Percentiles rank a stretch among this genome's conserved stretches.
Evolutionary conservation across 805 yeast species (phyloP).

Genomic region (Saccharomycopsis sp.): DNA sequence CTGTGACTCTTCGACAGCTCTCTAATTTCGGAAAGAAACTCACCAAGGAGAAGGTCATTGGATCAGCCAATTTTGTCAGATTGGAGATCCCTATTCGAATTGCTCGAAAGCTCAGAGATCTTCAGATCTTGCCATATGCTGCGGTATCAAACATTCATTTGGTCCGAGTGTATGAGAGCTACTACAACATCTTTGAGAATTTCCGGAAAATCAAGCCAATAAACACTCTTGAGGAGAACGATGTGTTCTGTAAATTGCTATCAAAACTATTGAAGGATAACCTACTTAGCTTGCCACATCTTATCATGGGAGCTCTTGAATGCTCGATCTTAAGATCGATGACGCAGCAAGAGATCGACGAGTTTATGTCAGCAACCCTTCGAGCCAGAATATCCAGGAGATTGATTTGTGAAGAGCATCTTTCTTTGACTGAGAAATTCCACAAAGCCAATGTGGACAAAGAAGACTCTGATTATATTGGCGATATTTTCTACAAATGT

Average conservation of each 20-base stretch:
- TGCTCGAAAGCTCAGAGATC: constrained; percentile 69
- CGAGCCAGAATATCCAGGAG: constrained; percentile 86
- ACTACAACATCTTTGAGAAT: constrained; percentile 80
- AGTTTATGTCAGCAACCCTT: constrained; percentile 67
- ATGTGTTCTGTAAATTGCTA: constrained; percentile 58
- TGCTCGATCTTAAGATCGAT: constrained; percentile 53
- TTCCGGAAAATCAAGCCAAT: constrained; percentile 70
- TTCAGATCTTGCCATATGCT: constrained; percentile 78
- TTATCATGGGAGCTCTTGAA: constrained; percentile 91
- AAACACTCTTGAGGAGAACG: constrained; percentile 66
- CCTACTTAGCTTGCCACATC: constrained; percentile 73
- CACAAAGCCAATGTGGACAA: constrained; percentile 32
- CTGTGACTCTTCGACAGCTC: constrained; percentile 82
- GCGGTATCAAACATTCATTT: constrained; percentile 82
- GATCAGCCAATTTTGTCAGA: constrained; percentile 84
- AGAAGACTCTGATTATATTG: constrained; percentile 42
- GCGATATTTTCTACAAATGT: constrained; percentile 80
- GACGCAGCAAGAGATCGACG: constrained; percentile 60
- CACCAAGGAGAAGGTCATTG: constrained; percentile 67
- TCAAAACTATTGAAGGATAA: constrained; percentile 65
- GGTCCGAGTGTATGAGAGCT: constrained; percentile 81
- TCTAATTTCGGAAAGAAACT: constrained; percentile 83
- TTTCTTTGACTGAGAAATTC: constrained; percentile 66
- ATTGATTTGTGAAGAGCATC: constrained; percentile 86
- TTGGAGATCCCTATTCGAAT: constrained; percentile 79